Percentiles rank a stretch among this genome's conserved stretches.
Conservation (phyloP, 2,329 filamentous ascomycete species). For the Basipetospora chlamydospora region DNA sequence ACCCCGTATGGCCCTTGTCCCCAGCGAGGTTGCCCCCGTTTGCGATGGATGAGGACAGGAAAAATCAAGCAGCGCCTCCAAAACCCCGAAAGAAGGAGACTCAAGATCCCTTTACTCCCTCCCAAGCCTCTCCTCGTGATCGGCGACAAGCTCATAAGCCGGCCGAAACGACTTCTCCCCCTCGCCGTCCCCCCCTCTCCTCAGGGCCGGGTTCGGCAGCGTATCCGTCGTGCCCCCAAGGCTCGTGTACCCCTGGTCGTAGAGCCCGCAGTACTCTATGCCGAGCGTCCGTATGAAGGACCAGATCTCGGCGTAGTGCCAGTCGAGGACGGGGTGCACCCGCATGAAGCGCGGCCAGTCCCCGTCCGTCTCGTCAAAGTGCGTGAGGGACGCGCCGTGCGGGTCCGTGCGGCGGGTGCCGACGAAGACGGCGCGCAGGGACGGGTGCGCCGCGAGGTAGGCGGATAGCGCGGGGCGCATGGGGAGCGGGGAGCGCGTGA, state of each 20-base stretch:
- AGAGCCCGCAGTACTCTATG: slow-evolving; percentile 74
- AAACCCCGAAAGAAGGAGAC: too few relatives aligned
- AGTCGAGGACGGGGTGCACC: slow-evolving; percentile 90
- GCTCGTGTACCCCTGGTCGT: slow-evolving; percentile 79
- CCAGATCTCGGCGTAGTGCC: slow-evolving; percentile 95
- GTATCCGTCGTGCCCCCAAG: slow-evolving; percentile 86
- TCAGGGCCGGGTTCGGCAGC: slow-evolving; percentile 67
- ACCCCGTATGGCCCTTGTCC: too few relatives aligned
- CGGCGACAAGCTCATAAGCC: slow-evolving; percentile 60
- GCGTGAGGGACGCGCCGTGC: slow-evolving; percentile 53
- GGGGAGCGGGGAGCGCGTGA: slow-evolving; percentile 59
- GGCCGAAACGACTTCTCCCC: slow-evolving; percentile 41
- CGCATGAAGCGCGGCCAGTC: slow-evolving; percentile 91
- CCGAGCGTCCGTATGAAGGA: slow-evolving; percentile 65
- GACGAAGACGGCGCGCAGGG: slow-evolving; percentile 75
- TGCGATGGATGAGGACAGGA: too few relatives aligned
- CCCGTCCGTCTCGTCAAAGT: slow-evolving; percentile 76
- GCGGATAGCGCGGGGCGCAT: slow-evolving; percentile 71
- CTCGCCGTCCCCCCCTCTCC: too few relatives aligned
- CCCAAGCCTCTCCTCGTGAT: slow-evolving; percentile 66
- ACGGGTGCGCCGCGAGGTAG: slow-evolving; percentile 52
- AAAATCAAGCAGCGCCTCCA: too few relatives aligned
- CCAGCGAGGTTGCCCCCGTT: too few relatives aligned
- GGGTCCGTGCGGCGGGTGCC: slow-evolving; percentile 78
- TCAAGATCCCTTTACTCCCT: slow-evolving; percentile 41